Evolutionary conservation across 495 filamentous ascomycete genomes (phyloP).

Genomic region (Parathielavia appendiculata): DNA sequence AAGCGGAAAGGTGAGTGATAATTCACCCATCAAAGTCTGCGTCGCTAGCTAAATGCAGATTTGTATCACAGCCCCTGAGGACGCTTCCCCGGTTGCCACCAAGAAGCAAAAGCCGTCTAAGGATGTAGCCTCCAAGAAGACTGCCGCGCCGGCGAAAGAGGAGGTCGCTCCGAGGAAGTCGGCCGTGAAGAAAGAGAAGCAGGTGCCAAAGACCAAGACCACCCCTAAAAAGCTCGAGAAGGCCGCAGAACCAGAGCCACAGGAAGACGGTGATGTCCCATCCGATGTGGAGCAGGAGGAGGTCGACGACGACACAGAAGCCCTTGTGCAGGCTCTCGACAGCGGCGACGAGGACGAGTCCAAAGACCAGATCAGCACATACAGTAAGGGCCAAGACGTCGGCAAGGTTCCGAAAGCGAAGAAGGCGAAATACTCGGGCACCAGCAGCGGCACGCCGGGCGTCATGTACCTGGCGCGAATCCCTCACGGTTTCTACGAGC

Average conservation of each 20-base stretch:
- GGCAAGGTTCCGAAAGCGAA: slow-evolving; percentile 57
- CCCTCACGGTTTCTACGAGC: slow-evolving; percentile 93
- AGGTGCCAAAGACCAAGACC: slow-evolving; percentile 29
- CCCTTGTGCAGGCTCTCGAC: slow-evolving; percentile 72
- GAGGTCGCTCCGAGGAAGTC: slow-evolving; percentile 19
- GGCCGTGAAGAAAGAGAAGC: slow-evolving; percentile 26
- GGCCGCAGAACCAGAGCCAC: slow-evolving; percentile 17
- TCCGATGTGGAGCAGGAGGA: slow-evolving; percentile 39
- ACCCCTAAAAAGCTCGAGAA: slow-evolving; percentile 29
- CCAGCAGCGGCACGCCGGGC: slow-evolving; percentile 54
- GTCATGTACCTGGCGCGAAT: slow-evolving; percentile 86
- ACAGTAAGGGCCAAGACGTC: slow-evolving; percentile 54
- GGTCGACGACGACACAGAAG: slow-evolving; percentile 42
- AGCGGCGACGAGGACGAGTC: slow-evolving; percentile 61
- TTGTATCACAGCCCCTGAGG: slow-evolving; percentile 33
- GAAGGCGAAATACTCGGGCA: slow-evolving; percentile 33
- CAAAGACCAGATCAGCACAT: slow-evolving; percentile 45
- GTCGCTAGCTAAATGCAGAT: slow-evolving; percentile 1
- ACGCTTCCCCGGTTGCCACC: slow-evolving; percentile 38
- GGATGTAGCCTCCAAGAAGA: slow-evolving; percentile 24
- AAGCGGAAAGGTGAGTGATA: slow-evolving; percentile 48
- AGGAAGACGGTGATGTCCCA: slow-evolving; percentile 27
- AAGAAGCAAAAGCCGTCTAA: slow-evolving; percentile 39
- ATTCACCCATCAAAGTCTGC: not conserved
- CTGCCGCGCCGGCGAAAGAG: slow-evolving; percentile 17